Evolutionary conservation across 441 rosid genomes (phyloP), one percentile per base, ranked within the genome.

Genomic region (Pelargonium australe): DNA sequence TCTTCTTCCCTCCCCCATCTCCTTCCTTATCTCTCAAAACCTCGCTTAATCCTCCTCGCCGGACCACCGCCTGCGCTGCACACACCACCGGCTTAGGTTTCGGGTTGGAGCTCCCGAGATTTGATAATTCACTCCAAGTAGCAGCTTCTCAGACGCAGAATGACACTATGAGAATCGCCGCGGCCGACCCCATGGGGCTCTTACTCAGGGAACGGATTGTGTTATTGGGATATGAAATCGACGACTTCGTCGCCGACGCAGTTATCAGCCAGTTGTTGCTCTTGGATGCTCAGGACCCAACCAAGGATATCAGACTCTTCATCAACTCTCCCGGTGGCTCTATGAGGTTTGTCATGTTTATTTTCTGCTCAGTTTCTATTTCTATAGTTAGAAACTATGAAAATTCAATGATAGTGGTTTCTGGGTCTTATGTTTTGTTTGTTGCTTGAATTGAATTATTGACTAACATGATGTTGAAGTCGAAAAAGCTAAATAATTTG

Each of bases 251-350:
- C 0, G 99, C 99, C 7, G 97, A 94, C 71, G 90, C 96, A 14
- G 85, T 85, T 19, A 85, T 91, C 68, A 88, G 96, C 66, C 99
- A 89, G 70, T 78, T 95, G 75, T 80, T 95, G 69, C 86, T 95
- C 40, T 79, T 95, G 72, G 99, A 91, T 68, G 96, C 97, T 76
- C 91, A 89, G 80, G 95, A 94, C 72, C 90, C 86, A 47, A 88
- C 86, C 40, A 86, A 84, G 74, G 99, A 94, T 76, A 94, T 94
- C 69, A 87, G 90, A 62, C 96, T 94, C 75, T 89, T 94, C 73
- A 73, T 94, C 69, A 91, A 91, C 65, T 89, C 89, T 13, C 81
- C 89, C 31, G 97, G 99, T 28, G 99, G 99, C 1, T 91, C 99
- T 64, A 88, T 91, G 79, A 94, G 99, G 99, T 90, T 19, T 9